These are phyloP conservation scores for Cryptomeria japonica DNA, from an alignment of 75 land plant species.

Conservation along the genomic window DNA sequence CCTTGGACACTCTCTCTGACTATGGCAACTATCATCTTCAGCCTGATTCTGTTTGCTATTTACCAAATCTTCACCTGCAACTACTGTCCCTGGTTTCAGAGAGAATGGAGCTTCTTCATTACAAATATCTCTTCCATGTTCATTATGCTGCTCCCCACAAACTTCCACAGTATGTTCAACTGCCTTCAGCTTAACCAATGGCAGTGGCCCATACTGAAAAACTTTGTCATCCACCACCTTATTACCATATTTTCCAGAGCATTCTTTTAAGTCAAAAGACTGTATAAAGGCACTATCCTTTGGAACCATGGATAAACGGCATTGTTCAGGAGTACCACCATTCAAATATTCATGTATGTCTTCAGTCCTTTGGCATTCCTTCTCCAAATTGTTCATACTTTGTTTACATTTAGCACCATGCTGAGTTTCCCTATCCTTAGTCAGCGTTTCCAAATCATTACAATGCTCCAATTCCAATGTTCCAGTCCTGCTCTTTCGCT, in stretches of 20 bases:
- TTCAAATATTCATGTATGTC: neutral
- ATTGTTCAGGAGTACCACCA: neutral
- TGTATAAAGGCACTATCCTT: neutral
- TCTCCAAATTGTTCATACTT: neutral
- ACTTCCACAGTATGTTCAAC: neutral
- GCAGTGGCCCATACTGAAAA: slow-evolving; percentile 22
- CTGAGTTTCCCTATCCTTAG: slow-evolving; percentile 4
- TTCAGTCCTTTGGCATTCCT: neutral
- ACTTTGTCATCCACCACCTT: neutral
- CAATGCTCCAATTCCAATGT: neutral
- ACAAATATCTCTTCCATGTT: neutral
- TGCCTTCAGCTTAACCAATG: slow-evolving; percentile 4
- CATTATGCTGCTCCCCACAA: neutral
- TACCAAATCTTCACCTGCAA: neutral
- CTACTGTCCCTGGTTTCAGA: slow-evolving; percentile 4
- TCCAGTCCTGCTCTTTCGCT: slow-evolving; percentile 30
- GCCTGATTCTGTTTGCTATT: neutral
- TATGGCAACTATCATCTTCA: neutral
- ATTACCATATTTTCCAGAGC: slow-evolving; percentile 1
- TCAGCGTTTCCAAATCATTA: neutral
- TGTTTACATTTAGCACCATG: neutral
- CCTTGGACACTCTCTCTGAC: neutral
- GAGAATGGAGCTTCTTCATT: neutral
- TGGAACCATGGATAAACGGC: neutral
- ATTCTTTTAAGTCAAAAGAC: slow-evolving; percentile 8